phyloP scores from a whole-genome alignment of 768 basidiomycete genomes.

The Mycena haematopus region DNA sequence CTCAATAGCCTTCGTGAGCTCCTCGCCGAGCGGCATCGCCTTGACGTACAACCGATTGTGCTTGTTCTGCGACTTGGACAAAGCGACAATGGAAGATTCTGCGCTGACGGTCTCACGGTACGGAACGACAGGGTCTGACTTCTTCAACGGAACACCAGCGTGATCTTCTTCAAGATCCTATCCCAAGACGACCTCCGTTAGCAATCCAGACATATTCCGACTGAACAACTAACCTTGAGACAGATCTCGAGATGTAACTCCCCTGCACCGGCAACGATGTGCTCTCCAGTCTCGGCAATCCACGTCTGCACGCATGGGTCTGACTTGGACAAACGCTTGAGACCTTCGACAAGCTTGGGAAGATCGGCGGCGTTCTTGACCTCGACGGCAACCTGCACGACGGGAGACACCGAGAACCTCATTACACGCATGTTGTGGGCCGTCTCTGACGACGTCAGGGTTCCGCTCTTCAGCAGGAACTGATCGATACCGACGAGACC shows the following conservation, averaged over 20 bases:
- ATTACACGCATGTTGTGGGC: constrained; percentile 99
- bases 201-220: background rate
- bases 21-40: constrained; percentile 93
- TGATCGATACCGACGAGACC: constrained; percentile 99
- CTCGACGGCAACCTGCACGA: constrained; percentile 98
- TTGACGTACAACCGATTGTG: constrained; percentile 98
- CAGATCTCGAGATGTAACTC: constrained; percentile 99
- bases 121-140: constrained; percentile 96
- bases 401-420: constrained; percentile 99
- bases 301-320: constrained; percentile 98
- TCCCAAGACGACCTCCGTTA: constrained; percentile 6
- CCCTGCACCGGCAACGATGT: constrained; percentile 99
- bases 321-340: constrained; percentile 99
- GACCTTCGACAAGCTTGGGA: constrained; percentile 99
- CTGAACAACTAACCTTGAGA: constrained; percentile 72
- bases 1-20: constrained; percentile 94
- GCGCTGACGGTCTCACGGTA: constrained; percentile 98
- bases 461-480: constrained; percentile 99
- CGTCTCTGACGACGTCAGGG: constrained; percentile 95
- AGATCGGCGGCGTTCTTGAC: constrained; percentile 99
- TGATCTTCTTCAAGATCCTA: constrained; percentile 99
- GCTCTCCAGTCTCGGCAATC: constrained; percentile 94
- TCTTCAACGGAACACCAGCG: constrained; percentile 98
- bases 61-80: constrained; percentile 99
- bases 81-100: constrained; percentile 93